These are phyloP conservation scores for Rhododendron ferrugineum DNA, from an alignment of 148 eudicot species.

Conservation along the genomic window DNA sequence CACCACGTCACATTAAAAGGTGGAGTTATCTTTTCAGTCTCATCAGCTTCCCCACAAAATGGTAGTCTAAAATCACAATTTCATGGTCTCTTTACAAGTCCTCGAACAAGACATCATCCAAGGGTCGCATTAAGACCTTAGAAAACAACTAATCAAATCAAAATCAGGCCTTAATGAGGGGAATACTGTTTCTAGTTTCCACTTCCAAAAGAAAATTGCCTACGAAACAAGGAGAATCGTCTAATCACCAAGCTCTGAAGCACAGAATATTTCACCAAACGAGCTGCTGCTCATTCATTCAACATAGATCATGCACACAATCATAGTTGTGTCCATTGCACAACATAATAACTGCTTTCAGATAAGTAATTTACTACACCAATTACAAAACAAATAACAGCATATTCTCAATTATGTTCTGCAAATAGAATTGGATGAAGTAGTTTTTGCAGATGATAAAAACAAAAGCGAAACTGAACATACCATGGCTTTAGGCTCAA, in stretches of 20 bases:
- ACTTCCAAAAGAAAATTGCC: neutral
- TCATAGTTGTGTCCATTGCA: neutral
- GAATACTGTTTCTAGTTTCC: neutral
- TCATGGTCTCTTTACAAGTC: neutral
- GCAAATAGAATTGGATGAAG: neutral
- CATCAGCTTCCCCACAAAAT: neutral
- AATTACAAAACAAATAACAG: neutral
- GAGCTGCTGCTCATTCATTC: neutral
- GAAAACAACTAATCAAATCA: neutral
- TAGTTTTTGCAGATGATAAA: neutral
- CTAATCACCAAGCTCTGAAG: neutral
- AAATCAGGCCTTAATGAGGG: neutral
- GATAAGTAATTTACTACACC: neutral
- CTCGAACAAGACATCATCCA: neutral
- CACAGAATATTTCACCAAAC: neutral
- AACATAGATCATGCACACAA: neutral
- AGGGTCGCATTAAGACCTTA: neutral
- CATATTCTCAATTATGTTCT: neutral
- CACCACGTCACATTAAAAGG: neutral
- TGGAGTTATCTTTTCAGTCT: neutral
- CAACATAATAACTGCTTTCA: neutral
- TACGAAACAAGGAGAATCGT: neutral
- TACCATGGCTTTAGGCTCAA: conserved; percentile 54
- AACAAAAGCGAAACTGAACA: conserved; percentile 10
- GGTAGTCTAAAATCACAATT: neutral